These are phyloP conservation scores for Epichloe aotearoae DNA, from an alignment of 2,329 filamentous ascomycete species.

Conservation along the genomic window DNA sequence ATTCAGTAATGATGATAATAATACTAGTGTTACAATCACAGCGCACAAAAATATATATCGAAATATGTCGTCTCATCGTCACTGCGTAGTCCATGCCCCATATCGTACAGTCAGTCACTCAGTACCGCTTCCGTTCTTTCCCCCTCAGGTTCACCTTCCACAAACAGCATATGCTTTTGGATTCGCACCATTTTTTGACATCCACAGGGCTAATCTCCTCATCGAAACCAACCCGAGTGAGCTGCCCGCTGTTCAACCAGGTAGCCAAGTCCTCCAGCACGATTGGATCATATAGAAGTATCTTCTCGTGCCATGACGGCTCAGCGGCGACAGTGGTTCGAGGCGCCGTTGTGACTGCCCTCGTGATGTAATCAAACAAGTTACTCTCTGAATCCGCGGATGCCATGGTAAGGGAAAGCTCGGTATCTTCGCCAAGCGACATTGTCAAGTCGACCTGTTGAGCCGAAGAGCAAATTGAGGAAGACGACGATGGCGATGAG, in stretches of 20 bases:
- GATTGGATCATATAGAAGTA: constrained; percentile 85
- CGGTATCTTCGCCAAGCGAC: constrained; percentile 30
- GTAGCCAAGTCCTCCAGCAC: constrained; percentile 70
- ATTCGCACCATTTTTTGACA: constrained; percentile 85
- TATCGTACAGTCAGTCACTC: background rate
- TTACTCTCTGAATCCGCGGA: constrained; percentile 28
- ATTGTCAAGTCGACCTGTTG: constrained; percentile 28
- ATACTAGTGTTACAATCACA: background rate
- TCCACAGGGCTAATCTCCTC: constrained; percentile 48
- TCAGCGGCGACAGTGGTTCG: constrained; percentile 33
- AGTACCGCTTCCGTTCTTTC: constrained; percentile 33
- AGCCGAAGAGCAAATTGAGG: constrained; percentile 31
- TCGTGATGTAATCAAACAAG: constrained; percentile 40
- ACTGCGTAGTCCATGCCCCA: background rate
- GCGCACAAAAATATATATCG: background rate
- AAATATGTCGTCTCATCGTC: background rate
- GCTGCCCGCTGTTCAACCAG: constrained; percentile 66
- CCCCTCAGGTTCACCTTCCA: constrained; percentile 47
- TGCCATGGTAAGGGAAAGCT: constrained; percentile 26
- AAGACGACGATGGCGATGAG: constrained; percentile 22
- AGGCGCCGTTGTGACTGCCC: constrained; percentile 38
- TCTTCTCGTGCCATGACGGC: constrained; percentile 81
- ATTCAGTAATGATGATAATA: background rate
- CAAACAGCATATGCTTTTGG: constrained; percentile 71
- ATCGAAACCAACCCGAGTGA: constrained; percentile 50